phyloP scores from a whole-genome alignment of 2,329 filamentous ascomycete species.

The Arachnomyces sp. region DNA sequence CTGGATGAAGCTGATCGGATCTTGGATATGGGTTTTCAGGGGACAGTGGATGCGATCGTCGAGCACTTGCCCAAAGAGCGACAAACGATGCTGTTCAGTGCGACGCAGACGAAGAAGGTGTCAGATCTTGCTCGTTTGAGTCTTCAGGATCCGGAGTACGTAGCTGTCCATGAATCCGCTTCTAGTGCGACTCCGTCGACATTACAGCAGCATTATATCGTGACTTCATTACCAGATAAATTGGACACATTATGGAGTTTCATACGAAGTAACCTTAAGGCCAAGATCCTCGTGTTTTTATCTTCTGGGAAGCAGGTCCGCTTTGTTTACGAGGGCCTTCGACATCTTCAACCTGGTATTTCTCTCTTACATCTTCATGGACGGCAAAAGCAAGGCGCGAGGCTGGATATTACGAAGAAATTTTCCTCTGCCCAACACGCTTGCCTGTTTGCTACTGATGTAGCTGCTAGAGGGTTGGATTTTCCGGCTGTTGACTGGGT shows the following conservation, averaged over 20 bases:
- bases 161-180: slow-evolving; percentile 83
- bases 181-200: slow-evolving; percentile 70
- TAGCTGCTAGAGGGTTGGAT: slow-evolving; percentile 87
- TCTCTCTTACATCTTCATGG: slow-evolving; percentile 88
- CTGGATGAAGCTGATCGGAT: slow-evolving; percentile 95
- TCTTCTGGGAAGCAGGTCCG: slow-evolving; percentile 94
- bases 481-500: slow-evolving; percentile 98
- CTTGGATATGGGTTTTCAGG: slow-evolving; percentile 94
- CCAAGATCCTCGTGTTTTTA: slow-evolving; percentile 91
- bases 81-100: slow-evolving; percentile 91
- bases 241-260: slow-evolving; percentile 90
- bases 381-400: slow-evolving; percentile 81
- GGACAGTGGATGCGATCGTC: slow-evolving; percentile 81
- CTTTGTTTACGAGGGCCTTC: slow-evolving; percentile 89
- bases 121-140: slow-evolving; percentile 85
- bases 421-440: slow-evolving; percentile 75
- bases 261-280: slow-evolving; percentile 80
- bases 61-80: slow-evolving; percentile 79
- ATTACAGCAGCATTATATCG: slow-evolving; percentile 84
- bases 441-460: slow-evolving; percentile 91
- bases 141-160: slow-evolving; percentile 85
- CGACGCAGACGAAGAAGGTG: slow-evolving; percentile 90
- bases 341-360: slow-evolving; percentile 89
- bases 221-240: slow-evolving; percentile 80
- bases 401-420: slow-evolving; percentile 76